Evolutionary conservation across 208 protist species (phyloP).

Genomic region (Acanthamoeba castellanii): DNA sequence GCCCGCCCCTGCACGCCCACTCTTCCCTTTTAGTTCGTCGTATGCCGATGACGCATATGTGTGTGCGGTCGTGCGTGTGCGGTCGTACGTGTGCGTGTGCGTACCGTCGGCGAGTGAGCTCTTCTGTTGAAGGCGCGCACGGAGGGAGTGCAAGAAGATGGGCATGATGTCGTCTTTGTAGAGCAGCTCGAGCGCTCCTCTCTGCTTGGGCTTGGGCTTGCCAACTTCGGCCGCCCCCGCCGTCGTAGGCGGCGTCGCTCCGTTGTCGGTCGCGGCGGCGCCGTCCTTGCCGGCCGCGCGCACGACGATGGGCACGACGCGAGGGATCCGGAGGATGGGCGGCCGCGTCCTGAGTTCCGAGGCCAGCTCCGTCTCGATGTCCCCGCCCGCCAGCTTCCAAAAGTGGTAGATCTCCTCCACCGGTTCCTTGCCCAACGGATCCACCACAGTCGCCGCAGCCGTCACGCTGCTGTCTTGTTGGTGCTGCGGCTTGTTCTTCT

Average conservation of each 20-base stretch:
- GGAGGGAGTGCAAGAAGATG: slow-evolving; percentile 66
- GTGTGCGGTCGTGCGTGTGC: neutral
- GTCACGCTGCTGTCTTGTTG: neutral
- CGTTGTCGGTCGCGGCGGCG: neutral
- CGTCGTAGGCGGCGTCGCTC: neutral
- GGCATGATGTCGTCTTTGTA: slow-evolving; percentile 70
- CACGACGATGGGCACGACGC: slow-evolving; percentile 31
- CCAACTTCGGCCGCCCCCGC: no score
- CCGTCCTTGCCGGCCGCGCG: neutral
- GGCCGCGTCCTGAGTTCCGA: slow-evolving; percentile 28
- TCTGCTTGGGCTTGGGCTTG: neutral
- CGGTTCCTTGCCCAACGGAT: slow-evolving; percentile 45
- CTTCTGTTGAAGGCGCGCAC: neutral
- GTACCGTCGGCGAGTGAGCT: neutral
- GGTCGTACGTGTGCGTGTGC: neutral
- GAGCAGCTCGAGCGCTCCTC: neutral
- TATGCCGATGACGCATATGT: neutral
- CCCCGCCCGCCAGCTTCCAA: slow-evolving; percentile 79
- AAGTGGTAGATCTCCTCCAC: slow-evolving; percentile 74
- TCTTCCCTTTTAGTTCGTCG: neutral
- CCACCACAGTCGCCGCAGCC: neutral
- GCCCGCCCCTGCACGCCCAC: neutral
- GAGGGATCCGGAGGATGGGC: slow-evolving; percentile 77
- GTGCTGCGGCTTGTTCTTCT: neutral
- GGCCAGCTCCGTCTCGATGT: slow-evolving; percentile 78